Evolutionary conservation across 352 stramenopile species (phyloP), one percentile per base, ranked within the genome.

Genomic region (Globisporangium solare): DNA sequence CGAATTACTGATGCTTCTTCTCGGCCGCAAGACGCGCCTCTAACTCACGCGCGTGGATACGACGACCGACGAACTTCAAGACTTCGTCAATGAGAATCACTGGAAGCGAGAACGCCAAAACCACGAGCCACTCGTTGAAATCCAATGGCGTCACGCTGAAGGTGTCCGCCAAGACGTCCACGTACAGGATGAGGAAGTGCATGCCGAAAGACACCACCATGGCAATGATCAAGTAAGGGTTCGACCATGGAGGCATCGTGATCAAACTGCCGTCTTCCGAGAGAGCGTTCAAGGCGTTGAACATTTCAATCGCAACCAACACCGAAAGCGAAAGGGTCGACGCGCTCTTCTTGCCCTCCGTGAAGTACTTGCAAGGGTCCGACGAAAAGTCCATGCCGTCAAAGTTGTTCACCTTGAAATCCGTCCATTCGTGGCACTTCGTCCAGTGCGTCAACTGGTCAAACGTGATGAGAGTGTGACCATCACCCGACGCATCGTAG

Each of bases 11-110:
- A 58, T 71, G 24, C 61, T 85, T 81, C 71, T 83, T 79, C 43
- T 77, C 71, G 14, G 51, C 62, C 0, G 58, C 42, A 47, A 94
- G 68, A 51, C 85, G 85, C 43, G 74, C 47, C 58, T 86, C 73
- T 37, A 94, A 70, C 65, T 94, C 85, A 12, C 74, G 74, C 27
- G 74, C 79, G 42, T 74, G 73, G 64, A 94, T 95, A 56, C 81
- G 74, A 42, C 89, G 87, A 17, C 89, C 92, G 17, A 97, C 60
- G 55, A 96, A 86, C 76, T 98, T 98, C 58, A 97, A 79, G 41
- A 97, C 79, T 68, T 98, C 94, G 63, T 98, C 94, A 60, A 98
- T 97, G 20, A 98, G 48, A 64, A 98, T 93, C 14, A 98, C 93
- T 3, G 92, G 88, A 47, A 97, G 55, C 32, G 93, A 97, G 63